phyloP scores from a whole-genome alignment of 2,329 filamentous ascomycete genomes.

The Arachnopeziza araneosa region DNA sequence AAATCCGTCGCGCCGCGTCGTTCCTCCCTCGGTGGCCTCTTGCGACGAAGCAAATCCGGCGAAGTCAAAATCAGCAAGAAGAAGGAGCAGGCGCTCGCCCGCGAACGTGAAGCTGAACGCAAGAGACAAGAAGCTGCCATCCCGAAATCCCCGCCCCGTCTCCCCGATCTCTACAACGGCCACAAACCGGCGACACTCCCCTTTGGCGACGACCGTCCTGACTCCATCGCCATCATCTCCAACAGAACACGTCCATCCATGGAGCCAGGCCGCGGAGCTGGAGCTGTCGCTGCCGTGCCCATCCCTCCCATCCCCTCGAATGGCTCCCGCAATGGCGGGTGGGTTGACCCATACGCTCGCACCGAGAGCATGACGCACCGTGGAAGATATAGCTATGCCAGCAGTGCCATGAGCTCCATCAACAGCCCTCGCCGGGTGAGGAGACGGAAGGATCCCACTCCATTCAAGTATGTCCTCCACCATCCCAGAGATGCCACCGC shows the following conservation, averaged over 20 bases:
- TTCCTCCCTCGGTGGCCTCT: constrained; percentile 51
- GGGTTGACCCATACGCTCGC: constrained; percentile 71
- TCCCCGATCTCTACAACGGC: constrained; percentile 43
- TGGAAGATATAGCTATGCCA: constrained; percentile 93
- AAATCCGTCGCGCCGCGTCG: constrained; percentile 36
- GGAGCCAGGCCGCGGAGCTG: constrained; percentile 37
- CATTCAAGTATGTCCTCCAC: constrained; percentile 72
- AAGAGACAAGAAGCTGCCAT: constrained; percentile 51
- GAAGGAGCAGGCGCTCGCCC: constrained; percentile 45
- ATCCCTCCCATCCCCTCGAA: constrained; percentile 50
- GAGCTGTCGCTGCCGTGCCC: constrained; percentile 33
- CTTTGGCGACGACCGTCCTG: constrained; percentile 54
- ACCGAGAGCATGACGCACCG: constrained; percentile 96
- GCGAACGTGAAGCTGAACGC: constrained; percentile 46
- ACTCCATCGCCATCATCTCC: constrained; percentile 55
- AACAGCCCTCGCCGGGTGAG: constrained; percentile 90
- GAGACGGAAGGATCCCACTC: constrained; percentile 92
- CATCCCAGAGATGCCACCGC: background rate
- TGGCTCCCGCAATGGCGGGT: constrained; percentile 39
- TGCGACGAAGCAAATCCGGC: constrained; percentile 63
- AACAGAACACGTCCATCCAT: constrained; percentile 38
- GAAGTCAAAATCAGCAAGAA: constrained; percentile 60
- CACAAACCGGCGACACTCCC: constrained; percentile 25
- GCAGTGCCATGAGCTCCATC: constrained; percentile 82
- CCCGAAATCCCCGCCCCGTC: constrained; percentile 52